A percentile compares a stretch with the other conserved stretches of the same genome.
Conservation (phyloP, 2,329 filamentous ascomycete species). For the Zymoseptoria pseudotritici region DNA sequence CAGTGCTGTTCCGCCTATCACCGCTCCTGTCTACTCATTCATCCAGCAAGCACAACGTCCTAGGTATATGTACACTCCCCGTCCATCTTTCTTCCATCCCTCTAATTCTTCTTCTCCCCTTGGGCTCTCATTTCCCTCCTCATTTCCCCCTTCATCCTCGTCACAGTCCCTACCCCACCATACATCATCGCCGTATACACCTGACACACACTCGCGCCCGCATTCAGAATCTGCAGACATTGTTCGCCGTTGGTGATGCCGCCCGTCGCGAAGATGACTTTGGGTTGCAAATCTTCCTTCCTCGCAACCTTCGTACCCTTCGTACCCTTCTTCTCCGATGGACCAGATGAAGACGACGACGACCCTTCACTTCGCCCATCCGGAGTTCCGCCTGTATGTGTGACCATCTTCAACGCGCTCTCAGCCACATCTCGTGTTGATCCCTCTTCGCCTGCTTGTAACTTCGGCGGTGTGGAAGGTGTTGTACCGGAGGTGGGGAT, state of each 20-base stretch:
- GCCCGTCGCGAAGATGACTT: constrained; percentile 88
- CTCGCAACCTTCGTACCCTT: background rate
- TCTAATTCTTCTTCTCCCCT: too few species aligned
- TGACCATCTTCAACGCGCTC: constrained; percentile 14
- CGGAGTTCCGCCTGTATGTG: background rate
- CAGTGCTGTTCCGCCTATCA: too few species aligned
- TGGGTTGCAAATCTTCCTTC: constrained; percentile 31
- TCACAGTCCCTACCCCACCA: constrained; percentile 55
- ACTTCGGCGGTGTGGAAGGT: background rate
- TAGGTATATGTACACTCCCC: background rate
- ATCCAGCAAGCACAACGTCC: too few species aligned
- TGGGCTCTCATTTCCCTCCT: constrained; percentile 32
- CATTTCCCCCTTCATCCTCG: constrained; percentile 45
- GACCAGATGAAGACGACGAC: background rate
- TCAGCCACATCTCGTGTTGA: constrained; percentile 14
- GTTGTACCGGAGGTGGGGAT: constrained; percentile 4
- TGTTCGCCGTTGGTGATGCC: constrained; percentile 85
- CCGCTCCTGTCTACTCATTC: too few species aligned
- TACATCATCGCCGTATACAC: constrained; percentile 68
- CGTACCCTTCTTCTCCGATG: background rate
- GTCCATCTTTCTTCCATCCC: background rate
- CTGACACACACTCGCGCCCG: constrained; percentile 67
- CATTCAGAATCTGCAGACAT: constrained; percentile 72
- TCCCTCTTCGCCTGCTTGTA: constrained; percentile 1
- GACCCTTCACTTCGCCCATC: background rate